These are phyloP conservation scores for Stachybotrys chlorohalonatus DNA, from an alignment of 2,329 filamentous ascomycete genomes.

Conservation along the genomic window DNA sequence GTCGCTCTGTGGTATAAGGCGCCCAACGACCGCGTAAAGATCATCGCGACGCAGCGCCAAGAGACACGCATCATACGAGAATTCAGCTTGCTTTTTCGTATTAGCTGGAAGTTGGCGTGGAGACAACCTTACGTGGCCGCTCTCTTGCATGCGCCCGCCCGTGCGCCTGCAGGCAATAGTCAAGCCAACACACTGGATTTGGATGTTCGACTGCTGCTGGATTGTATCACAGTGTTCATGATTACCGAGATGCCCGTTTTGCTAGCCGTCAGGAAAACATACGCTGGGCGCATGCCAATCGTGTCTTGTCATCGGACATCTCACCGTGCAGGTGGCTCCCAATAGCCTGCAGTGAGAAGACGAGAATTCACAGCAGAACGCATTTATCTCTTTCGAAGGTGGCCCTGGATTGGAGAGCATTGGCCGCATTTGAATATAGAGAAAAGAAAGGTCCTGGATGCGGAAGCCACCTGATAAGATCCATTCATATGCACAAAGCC, in stretches of 20 bases:
- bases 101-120: neutral
- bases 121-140: neutral
- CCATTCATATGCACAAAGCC: too few relatives aligned
- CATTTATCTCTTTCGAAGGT: slow-evolving; percentile 8
- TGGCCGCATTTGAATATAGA: too few relatives aligned
- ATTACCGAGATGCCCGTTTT: neutral
- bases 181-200: neutral
- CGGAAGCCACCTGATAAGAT: too few relatives aligned
- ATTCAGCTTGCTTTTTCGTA: neutral
- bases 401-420: too few relatives aligned
- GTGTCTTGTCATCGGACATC: too few relatives aligned
- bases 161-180: neutral
- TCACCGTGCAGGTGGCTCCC: neutral
- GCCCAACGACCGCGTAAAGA: neutral
- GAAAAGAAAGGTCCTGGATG: too few relatives aligned
- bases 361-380: slow-evolving; percentile 26
- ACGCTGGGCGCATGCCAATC: too few relatives aligned
- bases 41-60: neutral
- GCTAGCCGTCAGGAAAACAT: too few relatives aligned
- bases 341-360: neutral
- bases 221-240: neutral
- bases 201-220: neutral
- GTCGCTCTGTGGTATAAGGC: neutral
- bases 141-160: neutral
- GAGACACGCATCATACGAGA: neutral